Evolutionary conservation across 2,329 filamentous ascomycete genomes (phyloP), one percentile per base, ranked within the genome.

Genomic region (Diaporthe helianthi): DNA sequence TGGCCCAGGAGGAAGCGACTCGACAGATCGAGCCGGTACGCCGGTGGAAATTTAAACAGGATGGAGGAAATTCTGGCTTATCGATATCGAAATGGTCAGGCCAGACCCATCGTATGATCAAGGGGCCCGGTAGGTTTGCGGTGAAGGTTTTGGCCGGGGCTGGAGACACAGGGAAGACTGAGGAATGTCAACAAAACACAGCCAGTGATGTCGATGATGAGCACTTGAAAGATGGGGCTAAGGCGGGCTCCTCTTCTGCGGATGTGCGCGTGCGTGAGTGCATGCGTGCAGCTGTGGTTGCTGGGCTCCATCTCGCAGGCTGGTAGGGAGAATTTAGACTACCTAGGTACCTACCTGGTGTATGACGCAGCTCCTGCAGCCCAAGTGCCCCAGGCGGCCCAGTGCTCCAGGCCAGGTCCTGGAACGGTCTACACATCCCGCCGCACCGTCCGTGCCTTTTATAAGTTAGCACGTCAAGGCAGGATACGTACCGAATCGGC

Each of bases 31-130:
- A 66, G 53, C 36, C 47, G 26, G 31, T 19, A 15, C 26, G 49
- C 13, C 4, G 60, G 31, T 29, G 53, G 52, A 58, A 58, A 29
- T 58, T 69, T 63, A 49, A 58, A 64, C 52, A 55, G 41, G 24
- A 67, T 17, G 33, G 52, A 51, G 47, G 67, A 52, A 71, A 71
- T 60, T 26, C 63, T 64, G 55, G 64, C 70, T 71, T 71, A 71
- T 71, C 67, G 70, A 58, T 71, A 71, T 46, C 55, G 55, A 60
- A 8, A 49, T 52, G 55, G 33, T 49, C 51, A 51, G 52, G 29
- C 29, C 22, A 67, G 70, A 69, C 70, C 63, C 70, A 71, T 69
- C 55, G 55, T 67, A 69, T 58, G 67, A 69, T 53, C 49, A 33
- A 44, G 67, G 69, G 33, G 19, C 36, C 41, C 19, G 13, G 26